Evolutionary conservation across 2,329 filamentous ascomycete genomes (phyloP).

Genomic region (Ciborinia camelliae): DNA sequence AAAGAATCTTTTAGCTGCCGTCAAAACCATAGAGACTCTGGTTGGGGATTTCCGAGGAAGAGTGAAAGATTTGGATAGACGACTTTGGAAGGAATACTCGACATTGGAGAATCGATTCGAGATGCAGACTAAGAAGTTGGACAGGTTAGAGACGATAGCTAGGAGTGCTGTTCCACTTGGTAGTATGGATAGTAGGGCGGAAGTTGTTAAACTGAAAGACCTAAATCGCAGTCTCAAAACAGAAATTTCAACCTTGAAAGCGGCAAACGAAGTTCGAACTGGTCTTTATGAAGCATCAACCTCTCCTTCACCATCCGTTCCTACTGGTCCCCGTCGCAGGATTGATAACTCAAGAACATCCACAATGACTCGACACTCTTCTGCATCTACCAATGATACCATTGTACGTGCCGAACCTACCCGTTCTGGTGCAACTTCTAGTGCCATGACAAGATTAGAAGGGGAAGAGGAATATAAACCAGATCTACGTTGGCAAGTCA

Average conservation of each 20-base stretch:
- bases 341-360: conserved; percentile 33
- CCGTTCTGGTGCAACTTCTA: conserved; percentile 11
- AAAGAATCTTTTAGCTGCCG: conserved; percentile 80
- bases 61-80: conserved; percentile 81
- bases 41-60: conserved; percentile 74
- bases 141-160: conserved; percentile 78
- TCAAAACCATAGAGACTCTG: conserved; percentile 82
- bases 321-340: conserved; percentile 36
- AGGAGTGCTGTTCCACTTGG: conserved; percentile 56
- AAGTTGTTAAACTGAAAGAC: conserved; percentile 59
- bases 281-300: conserved; percentile 41
- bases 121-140: conserved; percentile 76
- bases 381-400: conserved; percentile 40
- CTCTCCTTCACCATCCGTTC: conserved; percentile 37
- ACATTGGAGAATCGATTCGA: conserved; percentile 78
- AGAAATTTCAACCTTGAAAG: conserved; percentile 66
- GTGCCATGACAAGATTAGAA: not conserved
- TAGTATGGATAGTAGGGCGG: conserved; percentile 40
- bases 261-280: conserved; percentile 44
- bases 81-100: conserved; percentile 89
- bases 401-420: conserved; percentile 30
- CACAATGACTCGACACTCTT: conserved; percentile 53
- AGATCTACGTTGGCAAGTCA: conserved; percentile 68
- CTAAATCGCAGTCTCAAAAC: conserved; percentile 61
- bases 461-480: conserved; percentile 53